Percentiles rank a stretch among this genome's conserved stretches.
These are phyloP conservation scores for Neolentinus lepideus DNA, from an alignment of 1,284 basidiomycete genomes.

Conservation along the genomic window DNA sequence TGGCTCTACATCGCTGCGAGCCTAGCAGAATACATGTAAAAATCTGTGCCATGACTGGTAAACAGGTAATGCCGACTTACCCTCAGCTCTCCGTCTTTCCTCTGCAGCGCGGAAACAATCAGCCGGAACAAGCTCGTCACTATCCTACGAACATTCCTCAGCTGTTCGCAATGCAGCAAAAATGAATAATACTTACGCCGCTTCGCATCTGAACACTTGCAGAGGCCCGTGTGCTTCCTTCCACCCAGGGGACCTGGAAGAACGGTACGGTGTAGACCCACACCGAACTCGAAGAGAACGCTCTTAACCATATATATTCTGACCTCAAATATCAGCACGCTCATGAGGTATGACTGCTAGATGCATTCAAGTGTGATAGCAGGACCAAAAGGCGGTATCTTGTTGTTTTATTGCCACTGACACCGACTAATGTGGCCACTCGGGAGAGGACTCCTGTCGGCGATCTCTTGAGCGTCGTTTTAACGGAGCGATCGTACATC, in stretches of 20 bases:
- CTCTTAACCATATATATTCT: conserved; percentile 15
- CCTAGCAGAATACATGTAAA: not conserved
- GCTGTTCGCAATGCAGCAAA: not conserved
- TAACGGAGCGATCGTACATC: conserved; percentile 61
- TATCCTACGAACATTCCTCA: conserved; percentile 23
- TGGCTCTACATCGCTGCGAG: too few relatives aligned
- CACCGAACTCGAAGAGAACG: conserved; percentile 58
- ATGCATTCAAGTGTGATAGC: conserved; percentile 45
- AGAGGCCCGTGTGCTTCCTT: conserved; percentile 42
- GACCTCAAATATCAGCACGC: conserved; percentile 48
- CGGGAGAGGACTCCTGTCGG: conserved; percentile 43
- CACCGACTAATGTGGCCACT: conserved; percentile 55
- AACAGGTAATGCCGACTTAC: conserved; percentile 21
- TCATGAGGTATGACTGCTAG: conserved; percentile 58
- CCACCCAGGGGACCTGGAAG: conserved; percentile 57
- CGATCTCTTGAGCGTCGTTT: conserved; percentile 36
- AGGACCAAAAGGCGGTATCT: conserved; percentile 53
- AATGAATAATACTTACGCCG: conserved; percentile 30
- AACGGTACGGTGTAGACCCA: conserved; percentile 55
- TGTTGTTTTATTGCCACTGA: conserved; percentile 56
- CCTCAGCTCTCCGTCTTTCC: conserved; percentile 36
- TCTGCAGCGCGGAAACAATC: conserved; percentile 42
- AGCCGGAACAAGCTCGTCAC: conserved; percentile 43
- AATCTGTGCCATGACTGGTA: not conserved
- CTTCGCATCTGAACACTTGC: conserved; percentile 52